Evolutionary conservation across 2,329 filamentous ascomycete species (phyloP), one percentile per base, ranked within the genome.

Genomic region (Ceratocystis ficicola): DNA sequence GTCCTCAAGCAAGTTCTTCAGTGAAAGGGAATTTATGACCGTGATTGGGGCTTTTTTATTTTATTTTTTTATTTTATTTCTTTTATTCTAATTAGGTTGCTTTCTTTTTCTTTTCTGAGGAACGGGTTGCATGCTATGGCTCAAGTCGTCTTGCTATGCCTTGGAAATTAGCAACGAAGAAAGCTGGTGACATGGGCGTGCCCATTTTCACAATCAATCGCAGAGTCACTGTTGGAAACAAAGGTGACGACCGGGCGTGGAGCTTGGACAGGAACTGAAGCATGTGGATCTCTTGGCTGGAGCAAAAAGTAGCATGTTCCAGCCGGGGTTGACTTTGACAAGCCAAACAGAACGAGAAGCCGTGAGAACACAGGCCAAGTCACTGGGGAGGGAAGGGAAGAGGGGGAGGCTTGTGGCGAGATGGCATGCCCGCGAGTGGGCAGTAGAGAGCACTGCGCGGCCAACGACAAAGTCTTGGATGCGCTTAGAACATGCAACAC

Each of bases 211-310:
- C 7, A 44, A 36, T 8, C 25, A 17, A 44, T 17, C 20, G 28
- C 12, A n/a, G 25, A 57, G 41, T 55, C 12, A 17, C 17, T 15
- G 55, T 17, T 17, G 36, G 28, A 17, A 32, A 59, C 5, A 28
- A 59, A 17, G 5, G n/a, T 30, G 28, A 20, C 28, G 30, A 20
- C 55, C 25, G 28, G 48, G 5, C 3, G 3, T 59, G 25, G 12
- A n/a, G 48, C 55, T 59, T 59, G 55, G 55, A 59, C n/a, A 20
- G 55, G 55, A 59, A 59, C 17, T 59, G 55, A 59, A 59, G 55
- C 55, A 59, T 59, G 55, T 17, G 5, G 55, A 59, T 59, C 55
- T 59, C 55, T 59, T 36, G 55, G 55, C 55, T 59, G 28, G 55
- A 36, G 55, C 25, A 57, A 6, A 17, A 30, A 17, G 52, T 30